A percentile compares a stretch with the other conserved stretches of the same genome.
Evolutionary conservation across 1,284 basidiomycete genomes (phyloP).

Genomic region (Paramarasmius palmivorus): DNA sequence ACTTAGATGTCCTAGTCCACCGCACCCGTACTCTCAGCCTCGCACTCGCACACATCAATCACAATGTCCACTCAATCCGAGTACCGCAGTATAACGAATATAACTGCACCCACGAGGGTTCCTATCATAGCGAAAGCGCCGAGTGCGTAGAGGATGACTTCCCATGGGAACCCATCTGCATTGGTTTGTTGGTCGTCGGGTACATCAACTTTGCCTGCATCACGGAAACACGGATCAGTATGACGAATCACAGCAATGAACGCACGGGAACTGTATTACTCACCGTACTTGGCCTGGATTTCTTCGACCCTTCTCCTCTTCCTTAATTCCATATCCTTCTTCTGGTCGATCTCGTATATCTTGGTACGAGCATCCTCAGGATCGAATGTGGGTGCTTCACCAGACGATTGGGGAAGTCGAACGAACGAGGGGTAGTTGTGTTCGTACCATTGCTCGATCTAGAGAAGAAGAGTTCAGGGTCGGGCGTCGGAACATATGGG

Average conservation of each 20-base stretch:
- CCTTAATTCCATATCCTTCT: constrained; percentile 36
- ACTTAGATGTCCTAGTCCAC: no score
- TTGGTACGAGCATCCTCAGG: constrained; percentile 56
- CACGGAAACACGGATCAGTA: no score
- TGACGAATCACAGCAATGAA: no score
- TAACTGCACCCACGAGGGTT: no score
- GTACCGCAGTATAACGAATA: no score
- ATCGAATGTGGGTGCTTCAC: constrained; percentile 36
- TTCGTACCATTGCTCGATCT: constrained; percentile 94
- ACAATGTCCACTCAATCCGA: no score
- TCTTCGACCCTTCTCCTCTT: constrained; percentile 44
- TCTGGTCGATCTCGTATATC: constrained; percentile 43
- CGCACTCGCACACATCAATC: no score
- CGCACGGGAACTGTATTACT: not conserved
- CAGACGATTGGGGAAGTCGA: constrained; percentile 36
- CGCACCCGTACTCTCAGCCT: no score
- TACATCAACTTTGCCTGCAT: no score
- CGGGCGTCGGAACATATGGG: not conserved
- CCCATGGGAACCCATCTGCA: not conserved
- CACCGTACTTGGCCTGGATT: constrained; percentile 20
- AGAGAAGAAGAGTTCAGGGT: constrained; percentile 9
- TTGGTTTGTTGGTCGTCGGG: not conserved
- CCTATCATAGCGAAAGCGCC: no score
- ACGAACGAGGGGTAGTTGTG: constrained; percentile 89
- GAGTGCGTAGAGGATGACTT: not conserved